Evolutionary conservation across 1,284 basidiomycete species (phyloP), one percentile per base, ranked within the genome.

Genomic region (Cutaneotrichosporon cyanovorans): DNA sequence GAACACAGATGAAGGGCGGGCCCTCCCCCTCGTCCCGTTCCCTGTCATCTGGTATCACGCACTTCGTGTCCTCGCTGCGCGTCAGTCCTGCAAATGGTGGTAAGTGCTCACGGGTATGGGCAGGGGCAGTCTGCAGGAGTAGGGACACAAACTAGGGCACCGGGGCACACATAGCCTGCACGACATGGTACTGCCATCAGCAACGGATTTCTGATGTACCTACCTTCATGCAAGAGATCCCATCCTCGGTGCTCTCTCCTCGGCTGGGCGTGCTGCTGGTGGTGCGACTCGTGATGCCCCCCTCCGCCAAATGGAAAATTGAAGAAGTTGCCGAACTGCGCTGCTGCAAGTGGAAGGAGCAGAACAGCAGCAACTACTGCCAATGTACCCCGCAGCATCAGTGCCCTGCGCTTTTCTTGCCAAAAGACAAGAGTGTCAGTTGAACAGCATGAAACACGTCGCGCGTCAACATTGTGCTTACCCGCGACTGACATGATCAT

Each of bases 81-180:
- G 45, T 43, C 21, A 46, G 45, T 16, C 19, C 14, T 15, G 12
- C 11, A 9, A 20, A 1, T 4, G 22, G 10, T 11, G 15, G n/a
- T 8, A 7, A 16, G 11, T 7, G 60, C 67, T 56, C 42, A 69
- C 68, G 66, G 63, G 46, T 70, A 68, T 5, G 66, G 65, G 50
- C 68, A 70, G 14, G 68, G 68, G 45, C 68, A 70, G 47, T 67
- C 66, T 5, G 65, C 63, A 3, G 68, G 68, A 1, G 66, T 68
- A n/a, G 68, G 63, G 2, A 70, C 66, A 43, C 68, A 70, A 19
- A 61, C 60, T 38, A 68, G 50, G 6, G 60, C 60, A 0, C 50
- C 56, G 4, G 68, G 66, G 48, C 68, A 70, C 23, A 70, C 63
- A 41, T 70, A 70, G 1, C 68, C 68, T 9, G 66, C 65, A 41